Percentiles rank a stretch among this genome's conserved stretches.
phyloP scores from a whole-genome alignment of 1,284 basidiomycete species.

The Ceratobasidium sp. region DNA sequence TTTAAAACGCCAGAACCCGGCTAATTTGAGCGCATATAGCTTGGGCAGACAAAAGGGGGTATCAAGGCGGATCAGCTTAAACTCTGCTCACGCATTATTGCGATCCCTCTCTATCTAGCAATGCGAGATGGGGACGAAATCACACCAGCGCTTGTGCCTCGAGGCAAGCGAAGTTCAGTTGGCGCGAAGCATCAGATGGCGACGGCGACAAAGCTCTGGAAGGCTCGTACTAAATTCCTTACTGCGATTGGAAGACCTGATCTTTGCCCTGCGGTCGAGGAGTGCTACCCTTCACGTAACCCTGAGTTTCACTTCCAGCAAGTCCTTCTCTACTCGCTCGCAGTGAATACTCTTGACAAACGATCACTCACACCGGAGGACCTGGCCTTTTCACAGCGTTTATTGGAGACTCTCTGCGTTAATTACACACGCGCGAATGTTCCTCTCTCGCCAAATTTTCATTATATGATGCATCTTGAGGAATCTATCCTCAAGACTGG shows the following conservation, averaged over 20 bases:
- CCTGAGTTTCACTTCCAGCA: conserved; percentile 8
- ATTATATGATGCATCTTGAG: conserved; percentile 34
- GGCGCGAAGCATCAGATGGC: conserved; percentile 13
- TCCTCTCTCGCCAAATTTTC: conserved; percentile 12
- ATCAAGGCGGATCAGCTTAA: conserved; percentile 32
- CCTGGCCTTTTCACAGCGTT: neutral
- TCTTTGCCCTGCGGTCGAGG: neutral
- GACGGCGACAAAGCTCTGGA: no score
- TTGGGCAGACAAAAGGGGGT: conserved; percentile 4
- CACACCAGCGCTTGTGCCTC: neutral
- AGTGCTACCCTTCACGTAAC: neutral
- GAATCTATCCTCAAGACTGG: conserved; percentile 15
- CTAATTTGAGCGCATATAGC: neutral
- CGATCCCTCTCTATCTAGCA: conserved; percentile 4
- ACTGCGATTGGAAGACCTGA: conserved; percentile 24
- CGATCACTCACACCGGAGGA: neutral
- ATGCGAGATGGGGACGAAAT: conserved; percentile 17
- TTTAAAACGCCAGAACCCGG: neutral
- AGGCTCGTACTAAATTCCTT: no score
- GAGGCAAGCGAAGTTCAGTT: neutral
- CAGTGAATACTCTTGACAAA: neutral
- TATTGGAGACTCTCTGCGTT: conserved; percentile 5
- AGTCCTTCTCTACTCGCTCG: neutral
- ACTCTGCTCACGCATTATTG: neutral
- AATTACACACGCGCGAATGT: neutral